Evolutionary conservation across 345 rosid species (phyloP), one percentile per base, ranked within the genome.

Genomic region (Streptanthus diversifolius): DNA sequence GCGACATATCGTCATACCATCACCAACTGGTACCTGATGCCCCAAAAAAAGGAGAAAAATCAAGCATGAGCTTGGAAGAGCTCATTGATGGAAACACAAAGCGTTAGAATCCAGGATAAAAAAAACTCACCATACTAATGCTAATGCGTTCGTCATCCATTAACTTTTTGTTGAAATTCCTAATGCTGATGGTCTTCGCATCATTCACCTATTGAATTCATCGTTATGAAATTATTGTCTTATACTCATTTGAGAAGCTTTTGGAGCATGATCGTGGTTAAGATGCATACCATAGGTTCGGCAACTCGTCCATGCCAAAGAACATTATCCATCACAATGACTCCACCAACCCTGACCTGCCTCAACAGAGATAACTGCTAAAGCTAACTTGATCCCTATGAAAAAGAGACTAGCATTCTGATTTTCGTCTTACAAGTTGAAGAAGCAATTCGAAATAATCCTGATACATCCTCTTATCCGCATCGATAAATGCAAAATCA

Each of bases 401-500:
- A 8, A 21, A 22, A 57, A 64, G 49, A 48, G n/a, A 45, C 7
- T 37, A 37, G 37, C 21, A 27, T 63, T 19, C 25, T 5, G 48
- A 35, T 71, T 7, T 57, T 70, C 39, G 33, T 77, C 81, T 81
- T 83, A 90, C 98, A 85, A 87, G 85, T 75, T 85, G 87, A 27
- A 93, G 82, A 41, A 93, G 89, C 80, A 89, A 67, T 80, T 93
- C 97, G 13, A 85, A 93, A 75, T 90, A 93, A 54, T 90, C 90
- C 79, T 87, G 88, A 80, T 82, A 85, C 98, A 86, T 91, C 83
- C 85, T 89, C 85, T 93, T 93, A 76, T 93, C 97, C 7, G 97
- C 97, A 88, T 91, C 97, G 24, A 93, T 86, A 79, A 93, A 90
- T 70, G 98, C 97, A 81, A 93, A 93, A 85, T 93, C 98, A 76